These are phyloP conservation scores for Martiniozyma abietophila DNA, from an alignment of 805 yeast genomes.

Conservation along the genomic window DNA sequence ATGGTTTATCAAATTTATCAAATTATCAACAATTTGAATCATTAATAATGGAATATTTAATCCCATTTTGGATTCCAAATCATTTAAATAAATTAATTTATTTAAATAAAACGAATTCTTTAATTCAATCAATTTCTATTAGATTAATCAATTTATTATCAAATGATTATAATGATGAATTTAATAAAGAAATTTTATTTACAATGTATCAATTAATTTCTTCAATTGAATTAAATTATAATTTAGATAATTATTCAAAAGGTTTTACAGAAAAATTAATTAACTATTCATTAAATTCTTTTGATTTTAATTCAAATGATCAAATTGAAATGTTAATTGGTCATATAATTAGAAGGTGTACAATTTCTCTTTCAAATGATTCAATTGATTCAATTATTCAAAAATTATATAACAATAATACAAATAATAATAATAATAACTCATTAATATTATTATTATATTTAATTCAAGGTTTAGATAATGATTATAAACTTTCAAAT, in stretches of 20 bases:
- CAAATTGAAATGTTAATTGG: conserved; percentile 3
- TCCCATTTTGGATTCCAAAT: conserved; percentile 2
- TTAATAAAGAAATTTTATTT: not conserved
- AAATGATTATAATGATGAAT: not conserved
- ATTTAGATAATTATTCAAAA: no score
- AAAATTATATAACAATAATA: not conserved
- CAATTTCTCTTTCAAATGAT: not conserved
- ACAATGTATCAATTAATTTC: conserved; percentile 3
- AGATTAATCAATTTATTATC: conserved; percentile 9
- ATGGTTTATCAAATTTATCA: conserved; percentile 44
- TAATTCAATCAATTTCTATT: conserved; percentile 7
- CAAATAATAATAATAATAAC: not conserved
- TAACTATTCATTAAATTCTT: not conserved
- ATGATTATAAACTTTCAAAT: not conserved
- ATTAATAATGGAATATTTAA: not conserved
- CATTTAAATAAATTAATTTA: conserved; percentile 1
- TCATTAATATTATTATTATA: not conserved
- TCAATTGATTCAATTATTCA: not conserved
- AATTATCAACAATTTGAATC: conserved; percentile 13
- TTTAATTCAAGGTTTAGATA: conserved; percentile 2
- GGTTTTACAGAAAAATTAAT: no score
- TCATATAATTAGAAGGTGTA: conserved; percentile 4
- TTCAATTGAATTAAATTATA: conserved; percentile 1
- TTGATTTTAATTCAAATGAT: not conserved
- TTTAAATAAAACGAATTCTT: conserved; percentile 6